These are phyloP conservation scores for Claviceps citrina DNA, from an alignment of 2,329 filamentous ascomycete genomes.

Conservation along the genomic window DNA sequence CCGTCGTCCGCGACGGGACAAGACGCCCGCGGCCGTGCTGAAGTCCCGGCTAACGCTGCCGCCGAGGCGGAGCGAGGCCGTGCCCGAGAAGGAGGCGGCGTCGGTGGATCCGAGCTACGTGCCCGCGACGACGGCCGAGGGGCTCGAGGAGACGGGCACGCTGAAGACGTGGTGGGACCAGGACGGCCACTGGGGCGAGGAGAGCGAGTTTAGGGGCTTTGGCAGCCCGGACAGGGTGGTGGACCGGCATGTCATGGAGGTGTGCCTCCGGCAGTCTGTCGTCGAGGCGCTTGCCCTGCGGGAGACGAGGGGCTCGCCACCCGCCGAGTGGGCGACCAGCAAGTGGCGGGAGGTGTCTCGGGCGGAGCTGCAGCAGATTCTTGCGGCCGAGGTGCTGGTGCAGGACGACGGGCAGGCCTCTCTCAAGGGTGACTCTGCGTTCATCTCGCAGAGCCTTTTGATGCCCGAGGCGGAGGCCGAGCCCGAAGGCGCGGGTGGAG, in stretches of 20 bases:
- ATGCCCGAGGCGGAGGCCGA: no score
- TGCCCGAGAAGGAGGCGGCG: conserved; percentile 17
- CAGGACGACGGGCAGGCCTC: conserved; percentile 27
- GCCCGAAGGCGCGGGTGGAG: background rate
- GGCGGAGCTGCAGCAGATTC: conserved; percentile 19
- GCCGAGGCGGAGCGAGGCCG: conserved; percentile 18
- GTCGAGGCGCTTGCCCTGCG: conserved; percentile 34
- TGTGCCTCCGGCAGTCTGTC: conserved; percentile 34
- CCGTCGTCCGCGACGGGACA: conserved; percentile 10
- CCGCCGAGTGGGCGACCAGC: conserved; percentile 18
- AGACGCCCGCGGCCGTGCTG: conserved; percentile 13
- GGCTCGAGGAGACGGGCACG: conserved; percentile 31
- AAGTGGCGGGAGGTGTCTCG: conserved; percentile 19
- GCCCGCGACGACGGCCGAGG: conserved; percentile 30
- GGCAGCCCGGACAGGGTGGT: conserved; percentile 22
- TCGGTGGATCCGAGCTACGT: conserved; percentile 25
- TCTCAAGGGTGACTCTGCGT: conserved; percentile 21
- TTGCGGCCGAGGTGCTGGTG: conserved; percentile 24
- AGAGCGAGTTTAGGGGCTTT: conserved; percentile 31
- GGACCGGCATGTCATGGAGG: conserved; percentile 31
- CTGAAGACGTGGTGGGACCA: conserved; percentile 38
- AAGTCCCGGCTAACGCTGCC: conserved; percentile 19
- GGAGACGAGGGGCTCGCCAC: conserved; percentile 16
- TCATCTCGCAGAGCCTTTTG: conserved; percentile 11
- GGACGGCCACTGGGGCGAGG: conserved; percentile 34